A percentile compares a stretch with the other conserved stretches of the same genome.
phyloP scores from a whole-genome alignment of 1,139 yeast species.

The Candida glucosophila region DNA sequence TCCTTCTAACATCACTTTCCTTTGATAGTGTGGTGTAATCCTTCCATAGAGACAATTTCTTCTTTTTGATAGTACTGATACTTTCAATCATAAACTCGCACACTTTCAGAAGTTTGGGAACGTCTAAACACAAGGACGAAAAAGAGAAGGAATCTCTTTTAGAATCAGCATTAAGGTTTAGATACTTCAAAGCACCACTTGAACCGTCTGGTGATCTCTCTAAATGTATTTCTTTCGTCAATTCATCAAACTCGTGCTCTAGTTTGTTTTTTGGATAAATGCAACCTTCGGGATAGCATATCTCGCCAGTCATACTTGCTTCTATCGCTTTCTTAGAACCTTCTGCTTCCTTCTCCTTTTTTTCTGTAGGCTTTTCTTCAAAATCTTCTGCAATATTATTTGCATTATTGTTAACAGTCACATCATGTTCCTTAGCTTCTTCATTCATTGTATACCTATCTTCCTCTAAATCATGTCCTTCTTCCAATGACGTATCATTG shows the following conservation, averaged over 20 bases:
- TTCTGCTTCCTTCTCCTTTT: no score
- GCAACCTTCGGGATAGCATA: conserved; percentile 15
- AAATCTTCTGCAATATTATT: neutral
- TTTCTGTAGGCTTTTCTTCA: neutral
- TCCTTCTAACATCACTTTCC: conserved; percentile 41
- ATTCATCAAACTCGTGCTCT: conserved; percentile 45
- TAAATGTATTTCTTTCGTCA: conserved; percentile 38
- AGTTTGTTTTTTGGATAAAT: conserved; percentile 47
- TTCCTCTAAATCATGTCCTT: no score
- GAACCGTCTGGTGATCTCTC: conserved; percentile 17
- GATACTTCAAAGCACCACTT: conserved; percentile 12
- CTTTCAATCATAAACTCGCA: conserved; percentile 9
- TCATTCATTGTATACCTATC: no score
- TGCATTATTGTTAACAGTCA: neutral
- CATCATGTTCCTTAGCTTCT: conserved; percentile 1
- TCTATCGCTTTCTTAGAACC: no score
- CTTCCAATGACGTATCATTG: no score
- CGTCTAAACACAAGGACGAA: no score
- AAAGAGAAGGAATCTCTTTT: no score
- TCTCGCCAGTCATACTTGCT: conserved; percentile 6
- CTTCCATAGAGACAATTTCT: conserved; percentile 35
- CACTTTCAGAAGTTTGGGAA: conserved; percentile 10
- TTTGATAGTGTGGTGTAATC: conserved; percentile 35
- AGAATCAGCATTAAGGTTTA: no score
- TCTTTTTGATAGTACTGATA: conserved; percentile 14